Evolutionary conservation across 352 stramenopile species (phyloP), one percentile per base, ranked within the genome.

Genomic region (Globisporangium sylvaticum): DNA sequence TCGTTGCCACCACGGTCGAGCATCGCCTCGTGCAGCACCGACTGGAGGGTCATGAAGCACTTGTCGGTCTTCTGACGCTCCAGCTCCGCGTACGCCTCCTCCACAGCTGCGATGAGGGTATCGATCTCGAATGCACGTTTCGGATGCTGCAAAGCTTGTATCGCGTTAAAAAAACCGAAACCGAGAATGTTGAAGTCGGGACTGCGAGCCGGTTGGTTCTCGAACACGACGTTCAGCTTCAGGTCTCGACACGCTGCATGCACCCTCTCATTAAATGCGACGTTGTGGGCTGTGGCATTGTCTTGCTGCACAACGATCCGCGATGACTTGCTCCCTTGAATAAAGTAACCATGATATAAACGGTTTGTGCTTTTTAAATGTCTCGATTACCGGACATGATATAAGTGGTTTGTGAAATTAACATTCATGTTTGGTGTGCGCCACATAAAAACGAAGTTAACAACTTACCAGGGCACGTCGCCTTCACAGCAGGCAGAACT

Each of bases 111-210:
- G 9, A 78, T 64, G 0, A 75, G 32, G 14, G 10, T 42, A 0
- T 1, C 34, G 4, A 39, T 25, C 32, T 9, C 25, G 54, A 39
- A 66, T 60, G 0, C 53, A 53, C 8, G 22, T 46, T 66, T 66
- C 9, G n/a, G 6, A 27, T 74, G 55, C 68, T 77, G 65, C 0
- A 75, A 3, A 9, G 65, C 53, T 22, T 77, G 64, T 15, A 75
- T 64, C 0, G 65, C 59, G 20, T 59, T 9, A 54, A 75, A 77
- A 31, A 67, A 74, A 3, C 62, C 71, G 2, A 75, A 55, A 55
- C 73, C 64, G 0, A 77, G 53, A 2, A 75, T 39, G 27, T 75
- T 77, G 2, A 77, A 44, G 53, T 75, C 67, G 1, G 62, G 71
- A 4, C 60, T 72, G 4, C 68, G 67, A 1, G 72, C 27, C 6